Base-by-base conservation (phyloP, 2,329 filamentous ascomycete genomes). In the Alternaria consortialis region DNA sequence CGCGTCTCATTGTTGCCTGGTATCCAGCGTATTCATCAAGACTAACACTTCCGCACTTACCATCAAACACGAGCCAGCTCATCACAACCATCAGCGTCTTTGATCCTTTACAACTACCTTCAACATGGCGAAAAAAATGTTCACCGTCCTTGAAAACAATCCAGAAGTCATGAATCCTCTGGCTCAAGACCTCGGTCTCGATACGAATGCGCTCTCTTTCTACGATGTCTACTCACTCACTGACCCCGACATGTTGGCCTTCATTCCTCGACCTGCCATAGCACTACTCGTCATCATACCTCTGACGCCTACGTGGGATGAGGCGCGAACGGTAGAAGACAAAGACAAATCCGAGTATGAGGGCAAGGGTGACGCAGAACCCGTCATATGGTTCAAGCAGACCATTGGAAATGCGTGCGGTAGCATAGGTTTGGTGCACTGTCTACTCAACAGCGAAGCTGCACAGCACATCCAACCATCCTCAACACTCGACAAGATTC, bases 331-430 rank as follows among this genome's bases (percentile, higher is more conserved):
- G n/a, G 64, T 71, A 12, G 80, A 85, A 66, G 78, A 81, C 61
- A 75, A 74, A 4, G 72, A 75, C 29, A 80, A 78, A 46, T 57
- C 68, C 3, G 72, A 78, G 8, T 87, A 88, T 65, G 66, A 78
- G 4, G 81, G 80, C 9, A 80, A 69, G 20, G 85, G 85, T 23
- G 72, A 78, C 0, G 65, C 77, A 2, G 85, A 88, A 59, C 84
- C 85, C 0, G 81, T 87, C 5, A 75, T 87, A 23, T 88, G 86
- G 85, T 87, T 86, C 73, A 82, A 81, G 61, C 86, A 88, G 66
- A 88, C 84, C 1, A 87, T 88, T 57, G 80, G 83, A 15, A 79
- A 88, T 67, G 84, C 85, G 0, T 88, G 87, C 66, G 87, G 86
- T 0, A 77, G 84, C n/a, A 87, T 88, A 61, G 85, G 83, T 2